phyloP scores from a whole-genome alignment of 1,284 basidiomycete genomes.

The Cutaneotrichosporon sp. region DNA sequence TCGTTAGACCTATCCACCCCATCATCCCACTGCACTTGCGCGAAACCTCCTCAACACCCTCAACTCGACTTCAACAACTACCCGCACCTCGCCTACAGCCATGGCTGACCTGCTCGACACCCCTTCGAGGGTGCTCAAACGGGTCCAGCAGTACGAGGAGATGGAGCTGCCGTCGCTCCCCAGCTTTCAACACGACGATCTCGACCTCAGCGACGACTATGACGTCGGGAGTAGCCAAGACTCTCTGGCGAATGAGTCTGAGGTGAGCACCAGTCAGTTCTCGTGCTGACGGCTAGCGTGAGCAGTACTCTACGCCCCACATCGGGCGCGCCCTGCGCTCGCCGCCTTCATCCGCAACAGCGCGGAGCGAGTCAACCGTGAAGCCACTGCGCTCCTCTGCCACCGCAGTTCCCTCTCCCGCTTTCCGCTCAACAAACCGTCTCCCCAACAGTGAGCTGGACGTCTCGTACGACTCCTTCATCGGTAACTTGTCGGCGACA shows the following conservation, averaged over 20 bases:
- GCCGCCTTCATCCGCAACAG: conserved; percentile 4
- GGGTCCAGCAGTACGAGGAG: conserved; percentile 46
- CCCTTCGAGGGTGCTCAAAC: conserved; percentile 40
- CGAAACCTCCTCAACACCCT: background rate
- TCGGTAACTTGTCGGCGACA: background rate
- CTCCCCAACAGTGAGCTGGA: background rate
- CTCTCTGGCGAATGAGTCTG: background rate
- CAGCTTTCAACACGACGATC: conserved; percentile 45
- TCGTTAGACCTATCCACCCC: background rate
- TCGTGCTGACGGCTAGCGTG: background rate
- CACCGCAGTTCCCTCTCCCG: background rate
- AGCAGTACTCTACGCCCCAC: background rate
- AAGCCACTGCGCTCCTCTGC: background rate
- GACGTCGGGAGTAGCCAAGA: background rate
- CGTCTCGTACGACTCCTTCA: background rate
- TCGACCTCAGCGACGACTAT: conserved; percentile 26
- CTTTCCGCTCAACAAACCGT: background rate
- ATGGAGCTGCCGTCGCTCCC: conserved; percentile 50
- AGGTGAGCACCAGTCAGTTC: too few relatives aligned
- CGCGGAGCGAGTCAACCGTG: conserved; percentile 6
- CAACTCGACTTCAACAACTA: background rate
- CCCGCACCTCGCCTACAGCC: background rate
- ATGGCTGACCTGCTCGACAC: conserved; percentile 43
- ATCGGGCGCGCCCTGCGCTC: background rate
- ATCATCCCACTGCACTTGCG: background rate